These are phyloP conservation scores for Pythium biforme DNA, from an alignment of 352 stramenopile species.

Conservation along the genomic window DNA sequence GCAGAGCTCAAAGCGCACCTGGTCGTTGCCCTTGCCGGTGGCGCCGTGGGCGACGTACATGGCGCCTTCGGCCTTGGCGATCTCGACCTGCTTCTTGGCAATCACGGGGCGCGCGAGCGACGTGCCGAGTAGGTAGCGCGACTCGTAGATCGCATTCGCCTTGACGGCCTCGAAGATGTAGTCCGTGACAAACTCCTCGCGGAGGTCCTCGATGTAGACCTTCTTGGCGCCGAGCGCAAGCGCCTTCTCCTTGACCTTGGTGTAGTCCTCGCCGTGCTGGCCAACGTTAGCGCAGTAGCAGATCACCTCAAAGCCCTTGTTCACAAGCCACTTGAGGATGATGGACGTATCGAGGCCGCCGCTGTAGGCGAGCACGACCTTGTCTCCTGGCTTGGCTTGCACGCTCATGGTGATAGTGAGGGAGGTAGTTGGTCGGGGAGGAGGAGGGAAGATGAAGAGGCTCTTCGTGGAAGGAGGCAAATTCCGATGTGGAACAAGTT, in stretches of 20 bases:
- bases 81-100: conserved; percentile 96
- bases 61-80: conserved; percentile 88
- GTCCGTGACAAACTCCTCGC: conserved; percentile 95
- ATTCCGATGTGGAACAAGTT: conserved; percentile 38
- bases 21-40: conserved; percentile 99
- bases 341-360: conserved; percentile 98
- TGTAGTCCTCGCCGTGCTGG: conserved; percentile 95
- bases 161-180: conserved; percentile 94
- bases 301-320: conserved; percentile 98
- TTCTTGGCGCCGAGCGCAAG: conserved; percentile 72
- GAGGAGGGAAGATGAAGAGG: neutral
- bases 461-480: conserved; percentile 25
- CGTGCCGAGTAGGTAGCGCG: conserved; percentile 95
- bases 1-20: conserved; percentile 99
- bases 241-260: conserved; percentile 93
- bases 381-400: conserved; percentile 71
- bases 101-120: conserved; percentile 98
- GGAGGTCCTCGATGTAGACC: conserved; percentile 96
- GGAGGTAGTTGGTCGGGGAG: neutral
- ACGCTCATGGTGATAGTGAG: conserved; percentile 76
- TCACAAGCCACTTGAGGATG: conserved; percentile 98
- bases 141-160: conserved; percentile 98
- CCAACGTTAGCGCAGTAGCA: conserved; percentile 99
- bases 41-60: conserved; percentile 96
- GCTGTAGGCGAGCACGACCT: conserved; percentile 96